Conservation (phyloP, 345 rosid genomes). For the Tarenaya hassleriana region DNA sequence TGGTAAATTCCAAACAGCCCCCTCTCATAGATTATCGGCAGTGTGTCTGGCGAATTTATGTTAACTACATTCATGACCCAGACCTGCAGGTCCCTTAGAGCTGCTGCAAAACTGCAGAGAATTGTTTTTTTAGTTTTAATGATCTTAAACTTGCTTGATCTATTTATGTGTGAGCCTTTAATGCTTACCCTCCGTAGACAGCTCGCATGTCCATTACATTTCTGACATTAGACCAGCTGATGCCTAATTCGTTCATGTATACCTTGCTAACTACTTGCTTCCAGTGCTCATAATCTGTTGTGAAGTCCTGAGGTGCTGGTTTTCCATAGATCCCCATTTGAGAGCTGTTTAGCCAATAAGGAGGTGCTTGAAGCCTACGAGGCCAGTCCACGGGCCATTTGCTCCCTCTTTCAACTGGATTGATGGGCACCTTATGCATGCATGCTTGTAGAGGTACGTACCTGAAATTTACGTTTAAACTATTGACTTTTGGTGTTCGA, state of each 20-base stretch:
- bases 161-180: neutral
- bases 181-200: constrained; percentile 77
- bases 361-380: constrained; percentile 49
- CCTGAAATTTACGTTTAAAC: constrained; percentile 39
- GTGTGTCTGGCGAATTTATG: constrained; percentile 74
- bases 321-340: constrained; percentile 92
- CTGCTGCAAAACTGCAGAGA: constrained; percentile 71
- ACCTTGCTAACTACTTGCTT: constrained; percentile 55
- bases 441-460: constrained; percentile 79
- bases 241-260: constrained; percentile 67
- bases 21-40: constrained; percentile 83
- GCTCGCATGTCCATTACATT: constrained; percentile 96
- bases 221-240: constrained; percentile 77
- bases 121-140: neutral
- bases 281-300: constrained; percentile 72
- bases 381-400: constrained; percentile 87
- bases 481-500: neutral
- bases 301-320: constrained; percentile 79
- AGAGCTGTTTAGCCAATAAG: constrained; percentile 75
- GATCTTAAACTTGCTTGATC: neutral
- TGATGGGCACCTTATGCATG: constrained; percentile 59
- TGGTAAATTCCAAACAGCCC: constrained; percentile 90
- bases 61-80: constrained; percentile 90
- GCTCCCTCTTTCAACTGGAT: constrained; percentile 47
- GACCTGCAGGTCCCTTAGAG: constrained; percentile 57